Conservation (phyloP, 352 stramenopile species). For the Phytophthora crassamura region DNA sequence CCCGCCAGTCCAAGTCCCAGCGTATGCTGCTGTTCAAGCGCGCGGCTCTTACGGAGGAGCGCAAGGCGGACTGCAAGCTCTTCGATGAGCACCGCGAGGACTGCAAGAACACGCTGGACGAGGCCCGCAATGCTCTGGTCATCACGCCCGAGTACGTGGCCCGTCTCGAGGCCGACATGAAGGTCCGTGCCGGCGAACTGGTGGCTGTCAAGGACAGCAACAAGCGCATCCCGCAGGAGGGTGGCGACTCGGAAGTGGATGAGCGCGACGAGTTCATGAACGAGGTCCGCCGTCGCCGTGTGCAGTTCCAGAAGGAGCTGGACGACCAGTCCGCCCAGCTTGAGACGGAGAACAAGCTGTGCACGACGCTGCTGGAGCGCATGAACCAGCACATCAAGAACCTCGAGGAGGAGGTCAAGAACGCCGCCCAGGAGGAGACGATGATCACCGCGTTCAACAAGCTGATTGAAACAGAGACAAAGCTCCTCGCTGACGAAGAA, state of each 20-base stretch:
- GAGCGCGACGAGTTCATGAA: constrained; percentile 92
- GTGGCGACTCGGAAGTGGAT: constrained; percentile 73
- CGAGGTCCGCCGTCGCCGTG: constrained; percentile 76
- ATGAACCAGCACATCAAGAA: constrained; percentile 88
- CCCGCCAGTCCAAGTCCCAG: constrained; percentile 83
- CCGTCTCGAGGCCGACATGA: constrained; percentile 87
- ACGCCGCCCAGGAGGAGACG: constrained; percentile 68
- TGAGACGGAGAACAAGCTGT: constrained; percentile 80
- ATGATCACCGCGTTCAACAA: constrained; percentile 82
- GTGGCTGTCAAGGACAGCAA: constrained; percentile 85
- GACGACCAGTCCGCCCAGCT: constrained; percentile 80
- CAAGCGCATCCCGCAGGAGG: constrained; percentile 83
- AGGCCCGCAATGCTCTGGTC: constrained; percentile 67
- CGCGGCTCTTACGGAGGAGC: constrained; percentile 83
- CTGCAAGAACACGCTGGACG: constrained; percentile 78
- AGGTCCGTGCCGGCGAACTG: constrained; percentile 79
- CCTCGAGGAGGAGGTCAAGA: constrained; percentile 80
- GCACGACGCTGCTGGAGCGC: constrained; percentile 76
- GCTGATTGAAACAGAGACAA: constrained; percentile 77
- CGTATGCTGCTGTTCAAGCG: constrained; percentile 90
- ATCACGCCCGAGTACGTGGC: constrained; percentile 89
- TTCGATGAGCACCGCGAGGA: constrained; percentile 89
- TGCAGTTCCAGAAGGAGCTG: constrained; percentile 87
- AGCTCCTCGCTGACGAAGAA: constrained; percentile 81
- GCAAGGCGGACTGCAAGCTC: constrained; percentile 78